Conservation (phyloP, 75 land plant species). For the Azolla pinnata region DNA sequence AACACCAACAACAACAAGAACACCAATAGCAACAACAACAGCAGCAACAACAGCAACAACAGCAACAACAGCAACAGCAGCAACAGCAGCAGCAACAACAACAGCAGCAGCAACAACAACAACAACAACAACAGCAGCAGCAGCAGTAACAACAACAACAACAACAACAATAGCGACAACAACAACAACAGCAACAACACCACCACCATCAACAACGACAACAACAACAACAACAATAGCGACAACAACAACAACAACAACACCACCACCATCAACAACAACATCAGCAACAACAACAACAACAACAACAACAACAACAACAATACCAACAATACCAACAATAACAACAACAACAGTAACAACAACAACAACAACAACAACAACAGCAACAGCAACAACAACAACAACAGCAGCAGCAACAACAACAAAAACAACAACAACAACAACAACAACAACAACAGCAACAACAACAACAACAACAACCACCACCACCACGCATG, state of each 20-base stretch:
- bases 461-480: no score
- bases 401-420: no score
- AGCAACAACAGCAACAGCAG: neutral
- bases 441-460: no score
- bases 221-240: neutral
- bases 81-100: neutral
- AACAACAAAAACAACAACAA: no score
- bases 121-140: neutral
- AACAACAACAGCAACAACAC: neutral
- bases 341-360: neutral
- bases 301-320: neutral
- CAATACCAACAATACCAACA: neutral
- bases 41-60: neutral
- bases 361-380: no score
- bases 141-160: neutral
- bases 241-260: neutral
- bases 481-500: no score
- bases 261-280: neutral
- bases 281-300: neutral
- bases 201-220: neutral
- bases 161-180: neutral
- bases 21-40: neutral
- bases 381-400: no score
- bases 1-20: neutral
- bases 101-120: neutral